Conservation (phyloP, 73 alveolate species). For the Durusdinium trenchii region DNA sequence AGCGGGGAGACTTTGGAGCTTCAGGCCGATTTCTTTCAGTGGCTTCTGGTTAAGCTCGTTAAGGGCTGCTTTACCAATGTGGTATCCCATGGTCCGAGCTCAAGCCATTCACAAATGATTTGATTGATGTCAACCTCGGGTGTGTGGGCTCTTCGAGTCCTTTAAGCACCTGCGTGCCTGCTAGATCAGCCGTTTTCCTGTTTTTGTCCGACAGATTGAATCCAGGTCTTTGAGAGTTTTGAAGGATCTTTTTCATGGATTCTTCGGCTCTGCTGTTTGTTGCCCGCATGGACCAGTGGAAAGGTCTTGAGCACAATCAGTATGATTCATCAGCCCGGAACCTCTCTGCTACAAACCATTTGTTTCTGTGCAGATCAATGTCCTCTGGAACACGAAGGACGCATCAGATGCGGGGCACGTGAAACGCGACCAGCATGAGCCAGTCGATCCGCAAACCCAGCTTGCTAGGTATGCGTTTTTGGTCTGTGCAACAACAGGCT, state of each 20-base stretch:
- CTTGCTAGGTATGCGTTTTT: no score
- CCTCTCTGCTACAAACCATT: not conserved
- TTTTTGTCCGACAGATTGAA: not conserved
- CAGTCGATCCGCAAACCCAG: no score
- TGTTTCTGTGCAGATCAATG: conserved; percentile 44
- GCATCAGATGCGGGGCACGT: not conserved
- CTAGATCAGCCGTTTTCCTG: not conserved
- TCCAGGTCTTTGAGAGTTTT: not conserved
- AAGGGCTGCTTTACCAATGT: not conserved
- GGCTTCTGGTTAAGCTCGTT: not conserved
- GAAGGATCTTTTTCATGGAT: not conserved
- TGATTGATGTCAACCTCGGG: not conserved
- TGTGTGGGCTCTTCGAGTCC: not conserved
- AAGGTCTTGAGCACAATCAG: not conserved
- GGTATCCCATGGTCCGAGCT: not conserved
- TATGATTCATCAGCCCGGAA: not conserved
- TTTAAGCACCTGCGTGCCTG: not conserved
- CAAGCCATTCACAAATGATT: not conserved
- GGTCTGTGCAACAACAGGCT: no score
- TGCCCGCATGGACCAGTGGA: not conserved
- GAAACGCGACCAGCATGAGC: no score
- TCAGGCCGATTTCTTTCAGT: not conserved
- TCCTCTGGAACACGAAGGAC: conserved; percentile 93
- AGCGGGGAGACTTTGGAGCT: conserved; percentile 55
- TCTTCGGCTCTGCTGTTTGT: not conserved